Percentiles rank a stretch among this genome's conserved stretches.
phyloP scores from a whole-genome alignment of 495 filamentous ascomycete genomes.

The Monascus purpureus region DNA sequence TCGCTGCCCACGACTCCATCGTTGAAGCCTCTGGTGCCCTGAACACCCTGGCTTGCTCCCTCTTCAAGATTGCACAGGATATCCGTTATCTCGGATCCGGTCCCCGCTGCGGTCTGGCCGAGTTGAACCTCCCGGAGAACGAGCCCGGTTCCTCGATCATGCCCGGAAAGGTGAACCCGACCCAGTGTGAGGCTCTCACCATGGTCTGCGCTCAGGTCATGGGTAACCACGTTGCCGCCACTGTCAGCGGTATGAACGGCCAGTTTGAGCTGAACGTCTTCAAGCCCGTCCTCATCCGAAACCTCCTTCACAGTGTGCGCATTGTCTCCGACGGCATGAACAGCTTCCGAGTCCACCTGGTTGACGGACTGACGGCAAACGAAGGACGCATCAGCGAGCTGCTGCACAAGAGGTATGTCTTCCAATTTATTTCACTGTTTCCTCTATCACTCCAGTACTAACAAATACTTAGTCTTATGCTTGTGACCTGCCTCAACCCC shows the following conservation, averaged over 20 bases:
- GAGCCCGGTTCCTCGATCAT: constrained; percentile 96
- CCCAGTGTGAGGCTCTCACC: constrained; percentile 93
- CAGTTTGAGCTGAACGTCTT: constrained; percentile 99
- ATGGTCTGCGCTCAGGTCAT: constrained; percentile 98
- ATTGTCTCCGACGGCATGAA: constrained; percentile 85
- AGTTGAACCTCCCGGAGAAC: constrained; percentile 88
- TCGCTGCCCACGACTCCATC: constrained; percentile 94
- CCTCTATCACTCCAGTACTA: not conserved
- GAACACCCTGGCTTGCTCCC: constrained; percentile 81
- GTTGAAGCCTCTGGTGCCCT: constrained; percentile 87
- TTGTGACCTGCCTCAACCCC: constrained; percentile 96
- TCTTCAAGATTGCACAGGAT: constrained; percentile 98
- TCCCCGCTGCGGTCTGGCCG: constrained; percentile 87
- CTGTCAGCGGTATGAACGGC: constrained; percentile 88
- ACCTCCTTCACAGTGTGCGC: constrained; percentile 79
- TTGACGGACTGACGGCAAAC: constrained; percentile 80
- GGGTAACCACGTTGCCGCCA: constrained; percentile 86
- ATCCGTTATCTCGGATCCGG: constrained; percentile 94
- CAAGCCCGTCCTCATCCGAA: constrained; percentile 92
- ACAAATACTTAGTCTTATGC: constrained; percentile 60
- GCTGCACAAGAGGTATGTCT: constrained; percentile 64
- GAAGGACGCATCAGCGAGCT: constrained; percentile 77
- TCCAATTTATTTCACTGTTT: constrained; percentile 1
- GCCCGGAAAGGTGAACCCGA: constrained; percentile 99
- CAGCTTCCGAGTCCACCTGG: constrained; percentile 86